These are phyloP conservation scores for Candida railenensis DNA, from an alignment of 805 yeast genomes.

Conservation along the genomic window DNA sequence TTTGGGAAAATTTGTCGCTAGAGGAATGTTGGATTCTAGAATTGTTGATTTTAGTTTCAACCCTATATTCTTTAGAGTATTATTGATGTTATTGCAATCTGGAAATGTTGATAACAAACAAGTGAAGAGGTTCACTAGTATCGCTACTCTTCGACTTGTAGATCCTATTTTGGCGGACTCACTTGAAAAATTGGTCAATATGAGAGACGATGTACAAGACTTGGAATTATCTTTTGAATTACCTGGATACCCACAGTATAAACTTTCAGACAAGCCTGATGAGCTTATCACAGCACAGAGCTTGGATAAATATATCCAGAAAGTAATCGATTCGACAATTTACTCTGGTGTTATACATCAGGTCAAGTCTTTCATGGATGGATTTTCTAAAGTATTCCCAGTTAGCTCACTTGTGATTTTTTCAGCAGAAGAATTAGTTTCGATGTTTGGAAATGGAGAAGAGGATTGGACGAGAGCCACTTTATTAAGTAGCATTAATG, in stretches of 20 bases:
- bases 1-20: constrained; percentile 81
- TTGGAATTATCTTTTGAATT: constrained; percentile 64
- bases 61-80: constrained; percentile 63
- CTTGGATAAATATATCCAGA: constrained; percentile 54
- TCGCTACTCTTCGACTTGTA: constrained; percentile 39
- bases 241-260: constrained; percentile 72
- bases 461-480: constrained; percentile 86
- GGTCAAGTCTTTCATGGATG: constrained; percentile 66
- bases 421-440: constrained; percentile 69
- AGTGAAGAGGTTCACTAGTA: constrained; percentile 44
- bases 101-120: constrained; percentile 16
- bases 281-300: constrained; percentile 50
- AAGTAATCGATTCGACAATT: constrained; percentile 57
- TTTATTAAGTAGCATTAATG: constrained; percentile 58
- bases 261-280: constrained; percentile 54
- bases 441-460: constrained; percentile 69
- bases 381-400: constrained; percentile 84
- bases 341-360: constrained; percentile 66
- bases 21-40: constrained; percentile 85
- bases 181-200: constrained; percentile 9
- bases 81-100: constrained; percentile 34
- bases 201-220: constrained; percentile 22
- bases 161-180: constrained; percentile 30
- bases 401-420: constrained; percentile 68
- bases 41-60: constrained; percentile 81